phyloP scores from a whole-genome alignment of 2,329 filamentous ascomycete genomes.

The Sodiomyces alkalinus region DNA sequence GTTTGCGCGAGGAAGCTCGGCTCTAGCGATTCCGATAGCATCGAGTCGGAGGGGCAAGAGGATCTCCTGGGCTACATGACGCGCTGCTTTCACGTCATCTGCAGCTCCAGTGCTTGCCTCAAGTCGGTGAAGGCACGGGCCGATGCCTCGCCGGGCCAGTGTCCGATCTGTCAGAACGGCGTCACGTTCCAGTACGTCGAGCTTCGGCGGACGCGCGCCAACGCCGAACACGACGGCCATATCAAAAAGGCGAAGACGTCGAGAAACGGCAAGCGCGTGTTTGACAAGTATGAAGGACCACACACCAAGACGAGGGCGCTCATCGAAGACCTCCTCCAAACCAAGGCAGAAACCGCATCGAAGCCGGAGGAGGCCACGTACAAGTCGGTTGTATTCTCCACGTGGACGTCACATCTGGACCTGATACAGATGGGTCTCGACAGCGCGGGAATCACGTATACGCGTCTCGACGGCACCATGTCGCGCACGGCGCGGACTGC shows the following conservation, averaged over 20 bases:
- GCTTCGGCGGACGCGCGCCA: slow-evolving; percentile 48
- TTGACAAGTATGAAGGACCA: slow-evolving; percentile 64
- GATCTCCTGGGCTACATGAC: slow-evolving; percentile 66
- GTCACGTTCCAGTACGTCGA: slow-evolving; percentile 51
- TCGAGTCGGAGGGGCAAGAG: slow-evolving; percentile 42
- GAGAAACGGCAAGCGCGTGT: slow-evolving; percentile 14
- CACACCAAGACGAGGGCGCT: slow-evolving; percentile 86
- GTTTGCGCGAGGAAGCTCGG: slow-evolving; percentile 53
- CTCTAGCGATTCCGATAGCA: slow-evolving; percentile 36
- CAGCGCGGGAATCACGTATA: slow-evolving; percentile 49
- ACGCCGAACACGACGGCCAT: slow-evolving; percentile 37
- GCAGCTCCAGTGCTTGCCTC: slow-evolving; percentile 53
- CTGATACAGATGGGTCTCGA: slow-evolving; percentile 74
- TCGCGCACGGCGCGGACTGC: slow-evolving; percentile 54
- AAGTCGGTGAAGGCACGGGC: slow-evolving; percentile 40
- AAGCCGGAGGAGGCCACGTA: slow-evolving; percentile 55
- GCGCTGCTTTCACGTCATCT: slow-evolving; percentile 76
- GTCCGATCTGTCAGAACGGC: slow-evolving; percentile 51
- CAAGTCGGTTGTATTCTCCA: slow-evolving; percentile 89
- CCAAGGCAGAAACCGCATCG: slow-evolving; percentile 44
- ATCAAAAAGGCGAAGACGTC: slow-evolving; percentile 19
- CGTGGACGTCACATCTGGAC: slow-evolving; percentile 92
- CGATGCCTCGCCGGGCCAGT: slow-evolving; percentile 33
- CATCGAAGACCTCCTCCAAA: slow-evolving; percentile 54
- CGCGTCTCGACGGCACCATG: slow-evolving; percentile 88